These are phyloP conservation scores for Dillenia turbinata DNA, from an alignment of 164 flowering plant species.

Conservation along the genomic window DNA sequence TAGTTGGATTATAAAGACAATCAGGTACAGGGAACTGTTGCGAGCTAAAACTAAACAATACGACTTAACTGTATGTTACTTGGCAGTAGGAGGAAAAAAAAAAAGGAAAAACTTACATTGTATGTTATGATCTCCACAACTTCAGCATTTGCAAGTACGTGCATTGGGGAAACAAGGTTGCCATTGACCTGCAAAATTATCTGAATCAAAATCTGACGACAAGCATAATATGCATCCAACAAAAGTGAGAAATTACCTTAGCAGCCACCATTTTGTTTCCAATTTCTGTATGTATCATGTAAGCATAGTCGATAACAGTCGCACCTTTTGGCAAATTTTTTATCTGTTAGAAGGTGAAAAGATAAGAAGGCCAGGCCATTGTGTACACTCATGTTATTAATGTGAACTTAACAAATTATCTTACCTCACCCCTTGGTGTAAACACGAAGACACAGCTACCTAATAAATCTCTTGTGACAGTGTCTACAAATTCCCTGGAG, in stretches of 20 bases:
- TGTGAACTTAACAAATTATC: background rate
- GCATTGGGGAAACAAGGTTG: constrained; percentile 80
- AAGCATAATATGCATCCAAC: background rate
- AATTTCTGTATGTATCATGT: constrained; percentile 95
- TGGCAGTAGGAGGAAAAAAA: background rate
- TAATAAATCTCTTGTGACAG: constrained; percentile 80
- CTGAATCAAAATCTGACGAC: background rate
- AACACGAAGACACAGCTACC: constrained; percentile 98
- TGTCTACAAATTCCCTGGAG: constrained; percentile 97
- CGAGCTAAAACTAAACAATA: too few relatives aligned
- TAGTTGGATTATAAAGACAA: too few relatives aligned
- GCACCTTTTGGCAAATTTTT: constrained; percentile 95
- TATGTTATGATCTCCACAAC: constrained; percentile 94
- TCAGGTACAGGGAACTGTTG: too few relatives aligned
- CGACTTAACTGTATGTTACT: too few relatives aligned
- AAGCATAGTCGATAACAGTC: constrained; percentile 94
- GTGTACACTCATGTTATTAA: background rate
- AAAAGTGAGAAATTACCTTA: constrained; percentile 51
- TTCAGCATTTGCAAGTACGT: constrained; percentile 94
- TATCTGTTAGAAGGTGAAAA: constrained; percentile 45
- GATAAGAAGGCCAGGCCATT: background rate
- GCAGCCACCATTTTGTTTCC: constrained; percentile 99
- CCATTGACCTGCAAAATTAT: constrained; percentile 83
- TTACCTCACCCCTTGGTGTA: constrained; percentile 97
- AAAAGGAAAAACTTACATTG: constrained; percentile 49